Percentiles rank a stretch among this genome's conserved stretches.
phyloP scores from a whole-genome alignment of 176 grass and related monocot species.

The Otatea glauca region DNA sequence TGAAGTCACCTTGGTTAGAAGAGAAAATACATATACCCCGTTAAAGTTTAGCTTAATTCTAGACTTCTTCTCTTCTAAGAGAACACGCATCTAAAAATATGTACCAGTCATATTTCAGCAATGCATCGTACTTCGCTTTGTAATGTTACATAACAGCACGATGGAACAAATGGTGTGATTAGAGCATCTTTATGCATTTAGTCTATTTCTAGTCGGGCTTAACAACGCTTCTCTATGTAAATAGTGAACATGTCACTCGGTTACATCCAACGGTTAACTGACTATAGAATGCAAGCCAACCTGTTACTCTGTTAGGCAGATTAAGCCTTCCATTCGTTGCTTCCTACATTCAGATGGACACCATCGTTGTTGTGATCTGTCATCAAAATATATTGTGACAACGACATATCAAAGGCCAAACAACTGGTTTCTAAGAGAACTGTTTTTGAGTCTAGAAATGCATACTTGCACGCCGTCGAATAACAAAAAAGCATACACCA shows the following conservation, averaged over 20 bases:
- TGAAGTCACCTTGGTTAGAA: not conserved
- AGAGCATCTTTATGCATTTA: not conserved
- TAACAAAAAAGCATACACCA: slow-evolving; percentile 71
- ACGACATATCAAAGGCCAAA: not conserved
- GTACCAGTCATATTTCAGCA: not conserved
- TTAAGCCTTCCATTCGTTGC: slow-evolving; percentile 24
- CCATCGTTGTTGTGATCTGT: slow-evolving; percentile 11
- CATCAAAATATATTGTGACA: not conserved
- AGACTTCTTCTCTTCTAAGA: not conserved
- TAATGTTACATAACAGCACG: not conserved
- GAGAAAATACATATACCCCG: no score
- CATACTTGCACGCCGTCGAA: slow-evolving; percentile 55
- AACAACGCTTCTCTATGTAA: not conserved
- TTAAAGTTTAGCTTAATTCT: not conserved
- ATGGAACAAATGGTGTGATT: not conserved
- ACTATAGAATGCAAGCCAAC: slow-evolving; percentile 19
- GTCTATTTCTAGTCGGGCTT: not conserved
- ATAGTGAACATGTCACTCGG: not conserved
- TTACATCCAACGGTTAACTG: not conserved
- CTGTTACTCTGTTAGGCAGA: slow-evolving; percentile 4
- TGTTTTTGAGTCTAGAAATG: not conserved
- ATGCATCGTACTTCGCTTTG: not conserved
- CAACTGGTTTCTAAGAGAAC: not conserved
- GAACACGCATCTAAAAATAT: not conserved
- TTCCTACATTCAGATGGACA: slow-evolving; percentile 24